Conservation (phyloP, 2,329 filamentous ascomycete species). For the Pyricularia grisea region DNA sequence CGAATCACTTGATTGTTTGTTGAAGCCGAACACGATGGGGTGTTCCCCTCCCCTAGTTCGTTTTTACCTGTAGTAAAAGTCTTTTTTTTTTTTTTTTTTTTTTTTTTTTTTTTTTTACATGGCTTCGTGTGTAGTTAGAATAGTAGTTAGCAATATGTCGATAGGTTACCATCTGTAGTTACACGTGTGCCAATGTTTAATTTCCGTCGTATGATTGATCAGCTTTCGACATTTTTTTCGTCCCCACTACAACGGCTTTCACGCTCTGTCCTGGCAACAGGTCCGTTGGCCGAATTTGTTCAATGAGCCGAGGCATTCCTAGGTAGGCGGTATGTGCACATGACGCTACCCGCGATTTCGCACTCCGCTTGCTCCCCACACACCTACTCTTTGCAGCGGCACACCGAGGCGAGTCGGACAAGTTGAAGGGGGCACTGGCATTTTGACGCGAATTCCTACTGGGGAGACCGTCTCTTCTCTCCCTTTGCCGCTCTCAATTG, state of each 20-base stretch:
- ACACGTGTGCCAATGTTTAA: not conserved
- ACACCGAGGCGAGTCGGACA: not conserved
- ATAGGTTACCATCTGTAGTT: not conserved
- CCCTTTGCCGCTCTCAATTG: not conserved
- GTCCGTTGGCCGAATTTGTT: not conserved
- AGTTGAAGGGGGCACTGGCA: not conserved
- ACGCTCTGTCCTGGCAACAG: not conserved
- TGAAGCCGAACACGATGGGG: not conserved
- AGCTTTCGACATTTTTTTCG: not conserved
- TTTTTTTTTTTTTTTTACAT: too few species aligned
- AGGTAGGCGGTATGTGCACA: not conserved
- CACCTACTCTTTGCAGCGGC: not conserved
- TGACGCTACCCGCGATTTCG: not conserved
- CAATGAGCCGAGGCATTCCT: not conserved
- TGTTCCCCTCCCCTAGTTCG: not conserved
- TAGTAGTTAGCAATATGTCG: not conserved
- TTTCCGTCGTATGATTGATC: not conserved
- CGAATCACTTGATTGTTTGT: not conserved
- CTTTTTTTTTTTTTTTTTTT: too few species aligned
- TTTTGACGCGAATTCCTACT: not conserved
- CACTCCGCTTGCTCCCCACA: not conserved
- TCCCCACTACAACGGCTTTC: not conserved
- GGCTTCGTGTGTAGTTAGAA: too few species aligned
- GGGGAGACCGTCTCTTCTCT: not conserved
- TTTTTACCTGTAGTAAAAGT: too few species aligned